Conservation (phyloP, 1,139 yeast species). For the Yamadazyma dendronema region DNA sequence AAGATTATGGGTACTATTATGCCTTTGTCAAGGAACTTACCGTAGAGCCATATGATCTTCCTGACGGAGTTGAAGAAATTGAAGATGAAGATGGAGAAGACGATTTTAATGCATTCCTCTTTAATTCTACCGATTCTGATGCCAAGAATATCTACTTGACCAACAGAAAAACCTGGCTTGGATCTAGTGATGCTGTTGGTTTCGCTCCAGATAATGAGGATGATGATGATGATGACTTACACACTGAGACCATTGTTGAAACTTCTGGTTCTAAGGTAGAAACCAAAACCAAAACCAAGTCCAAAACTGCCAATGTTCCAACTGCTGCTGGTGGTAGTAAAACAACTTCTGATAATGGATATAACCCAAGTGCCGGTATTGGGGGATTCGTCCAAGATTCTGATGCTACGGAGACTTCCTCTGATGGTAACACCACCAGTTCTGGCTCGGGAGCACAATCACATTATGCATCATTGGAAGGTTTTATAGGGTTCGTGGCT, state of each 20-base stretch:
- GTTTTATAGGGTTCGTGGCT: conserved; percentile 17
- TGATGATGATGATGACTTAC: conserved; percentile 15
- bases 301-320: conserved; percentile 12
- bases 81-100: conserved; percentile 24
- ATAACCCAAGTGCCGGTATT: conserved; percentile 22
- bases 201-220: conserved; percentile 50
- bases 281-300: conserved; percentile 13
- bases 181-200: conserved; percentile 62
- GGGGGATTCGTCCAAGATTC: conserved; percentile 39
- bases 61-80: conserved; percentile 36
- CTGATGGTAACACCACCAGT: conserved; percentile 1
- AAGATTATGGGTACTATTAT: conserved; percentile 74
- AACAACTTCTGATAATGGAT: conserved; percentile 13
- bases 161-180: conserved; percentile 58
- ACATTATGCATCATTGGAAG: conserved; percentile 5
- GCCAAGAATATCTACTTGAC: conserved; percentile 53
- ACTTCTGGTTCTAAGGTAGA: conserved; percentile 14
- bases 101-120: conserved; percentile 51
- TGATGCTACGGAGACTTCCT: conserved; percentile 3
- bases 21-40: conserved; percentile 59
- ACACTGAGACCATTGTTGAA: conserved; percentile 12
- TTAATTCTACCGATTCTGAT: conserved; percentile 47
- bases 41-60: conserved; percentile 70
- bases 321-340: conserved; percentile 9
- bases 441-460: conserved; percentile 2